Evolutionary conservation across 2,329 filamentous ascomycete species (phyloP).

Genomic region (Neurospora sp.): DNA sequence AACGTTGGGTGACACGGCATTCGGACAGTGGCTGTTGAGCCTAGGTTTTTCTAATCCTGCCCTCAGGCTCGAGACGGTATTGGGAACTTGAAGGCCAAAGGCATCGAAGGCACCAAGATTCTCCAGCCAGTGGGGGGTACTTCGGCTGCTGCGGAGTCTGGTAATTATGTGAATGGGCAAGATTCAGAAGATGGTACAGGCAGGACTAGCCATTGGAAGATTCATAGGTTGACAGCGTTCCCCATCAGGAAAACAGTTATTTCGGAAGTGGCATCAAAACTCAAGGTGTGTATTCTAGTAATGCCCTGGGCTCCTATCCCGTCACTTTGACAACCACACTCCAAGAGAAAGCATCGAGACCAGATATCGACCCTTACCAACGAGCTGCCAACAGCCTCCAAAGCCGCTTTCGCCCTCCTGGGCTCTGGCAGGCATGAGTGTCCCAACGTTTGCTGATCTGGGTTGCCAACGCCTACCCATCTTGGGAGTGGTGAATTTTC

Average conservation of each 20-base stretch:
- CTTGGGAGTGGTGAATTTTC: conserved; percentile 22
- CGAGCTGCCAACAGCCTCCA: conserved; percentile 8
- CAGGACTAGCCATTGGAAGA: conserved; percentile 50
- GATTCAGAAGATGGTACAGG: conserved; percentile 29
- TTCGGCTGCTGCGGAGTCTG: conserved; percentile 7
- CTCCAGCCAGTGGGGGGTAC: conserved; percentile 86
- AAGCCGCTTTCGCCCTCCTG: conserved; percentile 37
- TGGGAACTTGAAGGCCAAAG: conserved; percentile 70
- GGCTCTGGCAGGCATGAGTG: conserved; percentile 52
- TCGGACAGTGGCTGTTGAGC: conserved; percentile 6
- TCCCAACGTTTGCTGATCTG: conserved; percentile 53
- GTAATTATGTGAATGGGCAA: not conserved
- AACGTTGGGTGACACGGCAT: not conserved
- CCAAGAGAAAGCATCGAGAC: conserved; percentile 23
- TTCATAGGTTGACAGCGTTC: conserved; percentile 66
- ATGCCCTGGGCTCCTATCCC: conserved; percentile 65
- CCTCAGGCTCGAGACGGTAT: conserved; percentile 40
- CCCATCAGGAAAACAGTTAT: conserved; percentile 49
- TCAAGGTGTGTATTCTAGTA: conserved; percentile 68
- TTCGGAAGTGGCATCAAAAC: conserved; percentile 26
- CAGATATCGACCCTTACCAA: not conserved
- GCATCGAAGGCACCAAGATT: conserved; percentile 80
- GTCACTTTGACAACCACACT: conserved; percentile 56
- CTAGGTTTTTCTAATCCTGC: conserved; percentile 39
- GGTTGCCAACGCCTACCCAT: conserved; percentile 27